Evolutionary conservation across 345 rosid genomes (phyloP), one percentile per base, ranked within the genome.

Genomic region (Ceriops tagal): DNA sequence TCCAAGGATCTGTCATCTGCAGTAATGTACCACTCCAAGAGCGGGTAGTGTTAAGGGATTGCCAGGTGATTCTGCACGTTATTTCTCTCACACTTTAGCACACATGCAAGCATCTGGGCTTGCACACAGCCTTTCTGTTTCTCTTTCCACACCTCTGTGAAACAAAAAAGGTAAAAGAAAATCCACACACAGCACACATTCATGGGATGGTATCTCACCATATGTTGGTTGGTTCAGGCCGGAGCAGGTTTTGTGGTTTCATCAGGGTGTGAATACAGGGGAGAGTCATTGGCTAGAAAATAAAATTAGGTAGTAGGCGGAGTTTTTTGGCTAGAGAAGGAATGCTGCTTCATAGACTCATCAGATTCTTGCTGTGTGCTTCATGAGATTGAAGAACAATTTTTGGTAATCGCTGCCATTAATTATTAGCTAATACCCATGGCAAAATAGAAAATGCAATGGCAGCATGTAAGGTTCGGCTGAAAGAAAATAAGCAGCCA

Each of bases 11-110:
- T 31, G 91, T 95, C 68, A 69, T 95, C 64, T 95, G 96, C 82
- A 90, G 97, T 81, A 95, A 88, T 27, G 96, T 82, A 28, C 97
- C 90, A 76, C 89, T 95, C 71, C 97, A 87, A 81, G 99, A 95
- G 70, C 97, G 96, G 64, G 96, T 75, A 26, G 67, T 75, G 31
- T 71, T 95, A 75, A 92, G 76, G 84, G 97, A 95, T 58, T 95
- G 99, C 67, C 99, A 90, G 83, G 99, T 93, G 80, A 57, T 24
- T 66, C 65, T 43, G 26, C 72, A 71, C 39, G 22, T 57, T 58
- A 53, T 16, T 62, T 60, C 65, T 52, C n/a, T 51, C 62, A 7
- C 13, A 39, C 46, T 2, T 1, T 9, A 0, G 13, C 46, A 37
- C 46, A 9, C 46, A 37, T 10, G 2, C 3, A 10, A 52, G 9